These are phyloP conservation scores for Plantago major DNA, from an alignment of 257 asterid species.

Conservation along the genomic window DNA sequence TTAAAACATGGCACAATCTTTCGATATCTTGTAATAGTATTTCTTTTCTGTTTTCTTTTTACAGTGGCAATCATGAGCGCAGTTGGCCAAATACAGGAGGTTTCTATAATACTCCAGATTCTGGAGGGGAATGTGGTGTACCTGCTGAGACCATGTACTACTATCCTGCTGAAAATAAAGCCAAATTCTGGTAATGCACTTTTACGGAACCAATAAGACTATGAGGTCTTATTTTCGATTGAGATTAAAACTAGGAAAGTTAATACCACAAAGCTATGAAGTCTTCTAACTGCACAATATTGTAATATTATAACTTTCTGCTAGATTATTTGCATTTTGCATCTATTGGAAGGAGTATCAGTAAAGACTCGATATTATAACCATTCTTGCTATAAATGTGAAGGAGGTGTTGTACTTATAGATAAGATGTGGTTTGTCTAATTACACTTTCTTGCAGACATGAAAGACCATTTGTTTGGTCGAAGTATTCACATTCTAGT, in stretches of 20 bases:
- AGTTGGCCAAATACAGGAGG: slow-evolving; percentile 41
- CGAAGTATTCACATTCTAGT: too few species aligned
- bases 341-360: too few species aligned
- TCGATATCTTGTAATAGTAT: not conserved
- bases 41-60: not conserved
- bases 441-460: too few species aligned
- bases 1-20: not conserved
- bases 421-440: too few species aligned
- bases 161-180: slow-evolving; percentile 44
- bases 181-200: slow-evolving; percentile 42
- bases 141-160: slow-evolving; percentile 47
- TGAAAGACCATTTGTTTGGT: too few species aligned
- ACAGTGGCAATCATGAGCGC: slow-evolving; percentile 55
- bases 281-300: too few species aligned
- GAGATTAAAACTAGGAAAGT: too few species aligned
- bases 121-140: slow-evolving; percentile 58
- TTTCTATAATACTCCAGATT: slow-evolving; percentile 33
- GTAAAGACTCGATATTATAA: too few species aligned
- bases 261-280: too few species aligned
- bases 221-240: not conserved
- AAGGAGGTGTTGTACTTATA: too few species aligned
- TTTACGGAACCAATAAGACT: not conserved
- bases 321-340: too few species aligned
- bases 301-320: not conserved
- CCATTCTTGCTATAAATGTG: too few species aligned